Evolutionary conservation across 352 stramenopile species (phyloP).

Genomic region (Globisporangium cylindrosporum): DNA sequence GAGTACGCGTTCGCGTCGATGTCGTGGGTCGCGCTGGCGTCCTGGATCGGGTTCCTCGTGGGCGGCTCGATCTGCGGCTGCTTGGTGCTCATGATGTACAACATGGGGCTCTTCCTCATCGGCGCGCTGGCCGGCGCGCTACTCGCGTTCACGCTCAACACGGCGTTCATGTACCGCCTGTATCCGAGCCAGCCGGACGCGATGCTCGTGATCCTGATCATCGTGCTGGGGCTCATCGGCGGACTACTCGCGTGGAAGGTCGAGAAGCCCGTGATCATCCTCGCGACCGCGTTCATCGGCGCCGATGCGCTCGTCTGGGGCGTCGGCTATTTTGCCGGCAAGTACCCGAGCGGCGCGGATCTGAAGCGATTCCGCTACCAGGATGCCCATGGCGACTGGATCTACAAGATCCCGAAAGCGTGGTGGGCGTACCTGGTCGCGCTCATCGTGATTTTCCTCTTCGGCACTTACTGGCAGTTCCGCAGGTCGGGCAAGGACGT

Average conservation of each 20-base stretch:
- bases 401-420: slow-evolving; percentile 40
- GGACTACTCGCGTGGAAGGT: slow-evolving; percentile 54
- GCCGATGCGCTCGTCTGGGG: slow-evolving; percentile 45
- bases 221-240: slow-evolving; percentile 33
- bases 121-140: slow-evolving; percentile 29
- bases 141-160: slow-evolving; percentile 31
- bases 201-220: slow-evolving; percentile 39
- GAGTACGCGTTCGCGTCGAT: slow-evolving; percentile 46
- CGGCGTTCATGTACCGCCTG: slow-evolving; percentile 34
- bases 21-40: slow-evolving; percentile 49
- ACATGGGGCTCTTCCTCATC: slow-evolving; percentile 47
- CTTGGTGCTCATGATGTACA: slow-evolving; percentile 49
- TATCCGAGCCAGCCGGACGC: slow-evolving; percentile 43
- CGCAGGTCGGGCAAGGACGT: slow-evolving; percentile 14
- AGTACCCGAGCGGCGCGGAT: slow-evolving; percentile 60
- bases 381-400: slow-evolving; percentile 21
- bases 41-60: slow-evolving; percentile 53
- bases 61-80: slow-evolving; percentile 36
- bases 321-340: slow-evolving; percentile 69
- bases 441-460: slow-evolving; percentile 41
- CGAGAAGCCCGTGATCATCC: slow-evolving; percentile 46
- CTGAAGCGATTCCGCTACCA: slow-evolving; percentile 42
- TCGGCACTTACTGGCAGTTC: slow-evolving; percentile 40
- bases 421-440: slow-evolving; percentile 71
- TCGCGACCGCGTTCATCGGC: slow-evolving; percentile 66